phyloP scores from a whole-genome alignment of 768 basidiomycete genomes.

The Mycena olivaceomarginata region DNA sequence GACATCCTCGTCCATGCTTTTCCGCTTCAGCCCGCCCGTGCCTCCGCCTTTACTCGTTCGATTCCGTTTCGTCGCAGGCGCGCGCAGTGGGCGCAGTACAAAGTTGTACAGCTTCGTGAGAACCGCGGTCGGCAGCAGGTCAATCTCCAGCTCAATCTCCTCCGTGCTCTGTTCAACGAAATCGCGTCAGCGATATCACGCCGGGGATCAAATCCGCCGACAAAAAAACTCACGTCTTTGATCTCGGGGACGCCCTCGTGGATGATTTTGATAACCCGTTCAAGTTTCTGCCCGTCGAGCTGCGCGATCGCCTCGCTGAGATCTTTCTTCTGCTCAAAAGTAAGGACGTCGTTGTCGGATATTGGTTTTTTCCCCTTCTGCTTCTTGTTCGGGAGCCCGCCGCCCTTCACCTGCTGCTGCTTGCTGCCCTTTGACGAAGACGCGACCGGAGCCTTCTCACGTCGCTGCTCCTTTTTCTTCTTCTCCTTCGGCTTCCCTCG shows the following conservation, averaged over 20 bases:
- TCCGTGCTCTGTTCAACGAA: conserved; percentile 83
- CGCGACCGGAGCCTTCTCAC: conserved; percentile 70
- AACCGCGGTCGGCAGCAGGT: conserved; percentile 89
- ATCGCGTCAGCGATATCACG: conserved; percentile 42
- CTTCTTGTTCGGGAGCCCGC: conserved; percentile 63
- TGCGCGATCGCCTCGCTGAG: conserved; percentile 94
- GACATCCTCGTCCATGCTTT: conserved; percentile 97
- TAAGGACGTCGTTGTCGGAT: conserved; percentile 88
- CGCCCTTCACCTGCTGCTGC: conserved; percentile 68
- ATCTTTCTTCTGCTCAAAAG: conserved; percentile 99
- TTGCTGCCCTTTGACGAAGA: conserved; percentile 78
- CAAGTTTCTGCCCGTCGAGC: conserved; percentile 89
- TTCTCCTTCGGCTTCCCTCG: conserved; percentile 86
- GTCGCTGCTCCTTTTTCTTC: conserved; percentile 69
- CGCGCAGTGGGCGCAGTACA: conserved; percentile 87
- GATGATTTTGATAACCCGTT: conserved; percentile 96
- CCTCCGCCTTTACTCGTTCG: conserved; percentile 86
- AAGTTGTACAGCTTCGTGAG: conserved; percentile 97
- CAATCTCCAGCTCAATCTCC: conserved; percentile 99
- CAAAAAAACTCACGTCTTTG: conserved; percentile 81
- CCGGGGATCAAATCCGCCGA: conserved; percentile 21
- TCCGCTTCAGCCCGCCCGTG: conserved; percentile 93
- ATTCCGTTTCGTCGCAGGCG: conserved; percentile 79
- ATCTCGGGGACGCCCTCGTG: conserved; percentile 96
- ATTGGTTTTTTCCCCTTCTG: conserved; percentile 77